Conservation (phyloP, 768 basidiomycete genomes). For the Agaricus subrufescens region DNA sequence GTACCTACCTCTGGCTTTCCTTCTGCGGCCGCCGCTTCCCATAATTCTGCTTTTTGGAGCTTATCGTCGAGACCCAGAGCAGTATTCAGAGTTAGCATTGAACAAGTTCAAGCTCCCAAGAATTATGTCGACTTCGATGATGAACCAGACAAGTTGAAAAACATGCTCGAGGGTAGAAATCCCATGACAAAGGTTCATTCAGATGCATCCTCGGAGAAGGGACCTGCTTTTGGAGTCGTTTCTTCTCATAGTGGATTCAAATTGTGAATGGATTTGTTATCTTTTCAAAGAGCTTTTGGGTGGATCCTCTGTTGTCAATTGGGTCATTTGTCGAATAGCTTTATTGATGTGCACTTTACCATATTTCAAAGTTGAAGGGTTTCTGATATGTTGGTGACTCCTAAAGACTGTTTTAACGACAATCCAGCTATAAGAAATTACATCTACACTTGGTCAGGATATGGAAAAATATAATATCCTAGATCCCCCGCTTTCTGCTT, state of each 20-base stretch:
- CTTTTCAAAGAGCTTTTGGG: background rate
- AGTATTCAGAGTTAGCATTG: constrained; percentile 67
- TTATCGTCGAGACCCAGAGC: constrained; percentile 54
- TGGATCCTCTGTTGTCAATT: too few relatives aligned
- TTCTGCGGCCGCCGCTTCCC: constrained; percentile 12
- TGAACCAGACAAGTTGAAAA: constrained; percentile 72
- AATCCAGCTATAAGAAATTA: too few relatives aligned
- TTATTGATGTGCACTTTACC: too few relatives aligned
- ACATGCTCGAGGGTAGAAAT: constrained; percentile 55
- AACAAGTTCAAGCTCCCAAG: constrained; percentile 72
- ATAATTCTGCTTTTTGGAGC: constrained; percentile 39
- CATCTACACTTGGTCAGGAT: too few relatives aligned
- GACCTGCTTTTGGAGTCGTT: constrained; percentile 45
- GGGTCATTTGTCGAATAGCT: too few relatives aligned
- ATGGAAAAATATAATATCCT: too few relatives aligned
- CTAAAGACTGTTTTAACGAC: too few relatives aligned
- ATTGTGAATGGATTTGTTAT: background rate
- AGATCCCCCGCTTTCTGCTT: too few relatives aligned
- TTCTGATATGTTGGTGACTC: too few relatives aligned
- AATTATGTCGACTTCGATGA: constrained; percentile 81
- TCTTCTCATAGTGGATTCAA: constrained; percentile 35
- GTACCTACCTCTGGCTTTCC: constrained; percentile 34
- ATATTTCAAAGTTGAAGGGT: too few relatives aligned
- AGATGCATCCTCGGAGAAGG: constrained; percentile 50
- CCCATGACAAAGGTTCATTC: constrained; percentile 31